Evolutionary conservation across 331 rosid genomes (phyloP).

Genomic region (Quercus lobata): DNA sequence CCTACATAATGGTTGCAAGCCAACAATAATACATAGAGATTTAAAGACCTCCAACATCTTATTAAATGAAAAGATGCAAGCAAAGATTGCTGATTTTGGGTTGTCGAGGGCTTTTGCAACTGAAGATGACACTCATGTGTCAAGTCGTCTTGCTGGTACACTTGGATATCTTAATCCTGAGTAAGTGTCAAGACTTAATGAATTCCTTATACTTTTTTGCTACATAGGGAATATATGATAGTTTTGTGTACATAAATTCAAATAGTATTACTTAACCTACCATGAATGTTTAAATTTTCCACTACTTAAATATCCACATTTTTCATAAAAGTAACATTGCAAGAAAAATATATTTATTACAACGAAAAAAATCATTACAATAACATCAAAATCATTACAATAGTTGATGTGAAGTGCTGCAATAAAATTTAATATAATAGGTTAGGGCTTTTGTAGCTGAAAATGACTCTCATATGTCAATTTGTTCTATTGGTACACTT

Average conservation of each 20-base stretch:
- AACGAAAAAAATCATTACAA: too few species aligned
- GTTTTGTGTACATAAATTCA: too few species aligned
- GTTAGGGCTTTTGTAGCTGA: conserved; percentile 32
- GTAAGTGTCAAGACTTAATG: conserved; percentile 21
- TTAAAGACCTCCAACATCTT: conserved; percentile 48
- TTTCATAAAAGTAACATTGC: too few species aligned
- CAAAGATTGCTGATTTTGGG: conserved; percentile 44
- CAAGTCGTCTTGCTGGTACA: conserved; percentile 38
- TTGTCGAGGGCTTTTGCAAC: conserved; percentile 35
- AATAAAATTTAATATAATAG: too few species aligned
- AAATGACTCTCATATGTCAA: conserved; percentile 32
- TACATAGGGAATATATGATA: too few species aligned
- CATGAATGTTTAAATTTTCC: too few species aligned
- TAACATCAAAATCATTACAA: too few species aligned
- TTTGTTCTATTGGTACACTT: conserved; percentile 30
- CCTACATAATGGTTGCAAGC: conserved; percentile 43
- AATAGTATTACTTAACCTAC: too few species aligned
- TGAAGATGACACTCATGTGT: conserved; percentile 34
- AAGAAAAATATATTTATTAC: too few species aligned
- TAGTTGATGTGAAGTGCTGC: too few species aligned
- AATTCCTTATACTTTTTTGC: too few species aligned
- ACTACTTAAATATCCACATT: too few species aligned
- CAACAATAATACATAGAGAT: conserved; percentile 49
- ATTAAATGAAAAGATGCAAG: conserved; percentile 29
- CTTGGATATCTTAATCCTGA: conserved; percentile 48